These are phyloP conservation scores for Pseudomassariella vexata DNA, from an alignment of 2,329 filamentous ascomycete genomes.

Conservation along the genomic window DNA sequence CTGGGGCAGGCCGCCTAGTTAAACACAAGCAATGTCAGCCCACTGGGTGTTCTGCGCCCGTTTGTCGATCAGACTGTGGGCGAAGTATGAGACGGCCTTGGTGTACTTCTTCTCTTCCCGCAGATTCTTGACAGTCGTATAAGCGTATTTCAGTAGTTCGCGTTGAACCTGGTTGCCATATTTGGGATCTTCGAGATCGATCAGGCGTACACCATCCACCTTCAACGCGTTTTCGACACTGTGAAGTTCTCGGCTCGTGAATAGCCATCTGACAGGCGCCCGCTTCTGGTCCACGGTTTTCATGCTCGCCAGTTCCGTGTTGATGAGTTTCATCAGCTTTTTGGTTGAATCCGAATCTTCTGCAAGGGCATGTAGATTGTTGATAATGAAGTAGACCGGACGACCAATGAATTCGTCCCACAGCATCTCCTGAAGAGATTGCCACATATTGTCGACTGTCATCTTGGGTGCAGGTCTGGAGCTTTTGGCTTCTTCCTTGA, in stretches of 20 bases:
- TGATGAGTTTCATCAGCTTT: slow-evolving; percentile 28
- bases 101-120: slow-evolving; percentile 32
- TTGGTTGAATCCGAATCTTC: slow-evolving; percentile 28
- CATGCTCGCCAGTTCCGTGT: slow-evolving; percentile 20
- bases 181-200: slow-evolving; percentile 30
- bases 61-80: slow-evolving; percentile 33
- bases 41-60: slow-evolving; percentile 36
- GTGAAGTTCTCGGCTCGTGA: slow-evolving; percentile 31
- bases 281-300: slow-evolving; percentile 15
- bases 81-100: slow-evolving; percentile 34
- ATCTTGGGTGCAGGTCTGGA: slow-evolving; percentile 23
- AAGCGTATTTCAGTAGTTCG: slow-evolving; percentile 28
- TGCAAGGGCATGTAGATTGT: slow-evolving; percentile 32
- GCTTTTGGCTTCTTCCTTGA: slow-evolving; percentile 24
- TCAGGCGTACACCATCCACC: slow-evolving; percentile 21
- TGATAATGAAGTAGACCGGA: slow-evolving; percentile 33
- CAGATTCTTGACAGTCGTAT: slow-evolving; percentile 27
- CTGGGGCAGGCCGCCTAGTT: slow-evolving; percentile 31
- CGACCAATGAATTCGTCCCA: slow-evolving; percentile 29
- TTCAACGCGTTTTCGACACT: slow-evolving; percentile 25
- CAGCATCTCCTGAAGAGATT: slow-evolving; percentile 34
- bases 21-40: slow-evolving; percentile 37
- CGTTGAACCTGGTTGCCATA: slow-evolving; percentile 30
- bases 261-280: slow-evolving; percentile 29
- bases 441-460: slow-evolving; percentile 33